Evolutionary conservation across 2,329 filamentous ascomycete genomes (phyloP), one percentile per base, ranked within the genome.

Genomic region (Cryphonectria naterciae): DNA sequence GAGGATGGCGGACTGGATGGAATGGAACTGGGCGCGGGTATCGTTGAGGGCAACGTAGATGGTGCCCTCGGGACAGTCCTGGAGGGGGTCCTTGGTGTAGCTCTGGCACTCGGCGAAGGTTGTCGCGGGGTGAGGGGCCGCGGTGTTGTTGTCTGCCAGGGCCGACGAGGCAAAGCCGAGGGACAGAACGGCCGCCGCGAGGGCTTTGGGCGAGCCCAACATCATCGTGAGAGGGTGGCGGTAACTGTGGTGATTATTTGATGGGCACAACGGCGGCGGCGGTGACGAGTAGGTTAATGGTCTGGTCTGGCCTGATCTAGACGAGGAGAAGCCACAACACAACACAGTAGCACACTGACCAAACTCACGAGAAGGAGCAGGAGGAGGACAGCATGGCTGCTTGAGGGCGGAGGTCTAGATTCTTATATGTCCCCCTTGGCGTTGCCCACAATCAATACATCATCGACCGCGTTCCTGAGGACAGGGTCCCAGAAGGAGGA

Each of bases 1-100:
- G 32, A 78, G 74, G 41, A 85, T 83, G 11, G 83, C 83, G 39
- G 78, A 76, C 72, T 83, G 81, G 58, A 85, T 81, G 5, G 77
- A 80, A 49, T 71, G 76, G 72, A 83, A 84, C 41, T 77, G 74
- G 7, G 81, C 82, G n/a, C 68, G 74, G 5, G 76, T 66, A 63
- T 79, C 77, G 35, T 77, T 74, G 49, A 79, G 77, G 71, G 79
- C 80, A n/a, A 84, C 83, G 68, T 80, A 83, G n/a, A 84, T 73
- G 4, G 82, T 83, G 0, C 80, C 79, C 1, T 74, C 64, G 0
- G 83, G 82, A 63, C 83, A 84, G 3, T 81, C 81, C 2, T 78
- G 74, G 8, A 81, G 77, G 3, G 80, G 78, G 64, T 79, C 72
- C 37, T 70, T 69, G 4, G 79, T 81, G 69, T 76, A 78, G 64